phyloP scores from a whole-genome alignment of 2,329 filamentous ascomycete species.

The Aureobasidium musti region DNA sequence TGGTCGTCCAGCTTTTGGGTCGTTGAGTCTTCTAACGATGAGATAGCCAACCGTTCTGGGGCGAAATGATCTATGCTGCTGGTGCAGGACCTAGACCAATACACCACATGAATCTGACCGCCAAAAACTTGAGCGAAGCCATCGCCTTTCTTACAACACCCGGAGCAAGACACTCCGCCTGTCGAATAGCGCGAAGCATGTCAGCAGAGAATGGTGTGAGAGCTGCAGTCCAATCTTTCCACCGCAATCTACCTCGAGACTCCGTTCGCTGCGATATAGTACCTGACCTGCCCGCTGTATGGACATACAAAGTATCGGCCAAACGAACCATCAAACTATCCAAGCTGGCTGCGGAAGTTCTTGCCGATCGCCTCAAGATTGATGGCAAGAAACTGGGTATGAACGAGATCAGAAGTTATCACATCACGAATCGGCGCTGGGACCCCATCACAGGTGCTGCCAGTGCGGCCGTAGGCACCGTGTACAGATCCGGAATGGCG shows the following conservation, averaged over 20 bases:
- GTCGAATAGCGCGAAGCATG: conserved; percentile 33
- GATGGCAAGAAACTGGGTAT: conserved; percentile 14
- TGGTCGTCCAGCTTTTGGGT: conserved; percentile 6
- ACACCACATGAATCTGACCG: conserved; percentile 43
- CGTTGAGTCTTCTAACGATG: conserved; percentile 24
- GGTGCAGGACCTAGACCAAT: conserved; percentile 49
- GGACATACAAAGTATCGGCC: conserved; percentile 48
- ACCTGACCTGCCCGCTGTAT: conserved; percentile 67
- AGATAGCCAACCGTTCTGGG: conserved; percentile 52
- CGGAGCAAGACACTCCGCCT: conserved; percentile 38
- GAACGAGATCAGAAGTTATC: neutral
- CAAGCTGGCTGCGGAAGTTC: conserved; percentile 40
- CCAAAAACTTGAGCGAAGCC: conserved; percentile 43
- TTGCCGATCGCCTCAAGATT: conserved; percentile 10
- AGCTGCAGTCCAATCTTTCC: conserved; percentile 47
- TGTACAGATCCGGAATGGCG: conserved; percentile 13
- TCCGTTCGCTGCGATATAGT: conserved; percentile 58
- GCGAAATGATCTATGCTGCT: conserved; percentile 46
- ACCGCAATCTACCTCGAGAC: conserved; percentile 33
- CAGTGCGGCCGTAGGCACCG: neutral
- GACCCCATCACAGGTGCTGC: conserved; percentile 7
- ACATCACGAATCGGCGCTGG: conserved; percentile 3
- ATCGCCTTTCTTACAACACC: conserved; percentile 42
- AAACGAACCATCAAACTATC: conserved; percentile 18
- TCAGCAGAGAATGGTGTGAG: conserved; percentile 43